These are phyloP conservation scores for Sphaerostilbella broomeana DNA, from an alignment of 2,329 filamentous ascomycete species.

Conservation along the genomic window DNA sequence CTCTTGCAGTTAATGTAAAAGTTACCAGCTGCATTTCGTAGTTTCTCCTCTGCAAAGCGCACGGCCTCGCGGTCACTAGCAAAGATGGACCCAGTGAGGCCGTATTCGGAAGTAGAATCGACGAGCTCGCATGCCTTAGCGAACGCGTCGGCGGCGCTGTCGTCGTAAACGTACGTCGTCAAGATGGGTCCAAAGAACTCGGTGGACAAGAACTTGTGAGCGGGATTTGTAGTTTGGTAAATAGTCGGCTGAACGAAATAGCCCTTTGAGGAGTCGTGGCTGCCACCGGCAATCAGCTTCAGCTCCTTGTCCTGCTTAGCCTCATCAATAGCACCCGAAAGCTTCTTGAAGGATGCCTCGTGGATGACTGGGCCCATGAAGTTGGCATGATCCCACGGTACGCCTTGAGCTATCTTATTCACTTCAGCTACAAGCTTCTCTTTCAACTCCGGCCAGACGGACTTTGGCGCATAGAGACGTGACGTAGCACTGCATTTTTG, in stretches of 20 bases:
- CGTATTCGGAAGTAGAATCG: slow-evolving; percentile 69
- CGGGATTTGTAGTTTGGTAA: slow-evolving; percentile 66
- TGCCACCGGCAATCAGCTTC: slow-evolving; percentile 67
- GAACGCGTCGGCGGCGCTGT: slow-evolving; percentile 53
- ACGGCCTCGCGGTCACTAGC: slow-evolving; percentile 61
- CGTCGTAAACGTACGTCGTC: slow-evolving; percentile 70
- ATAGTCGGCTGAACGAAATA: slow-evolving; percentile 82
- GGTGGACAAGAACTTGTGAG: slow-evolving; percentile 65
- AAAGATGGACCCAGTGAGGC: slow-evolving; percentile 70
- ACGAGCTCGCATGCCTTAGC: slow-evolving; percentile 54
- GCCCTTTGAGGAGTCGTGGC: slow-evolving; percentile 69
- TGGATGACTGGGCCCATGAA: slow-evolving; percentile 89
- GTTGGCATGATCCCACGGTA: slow-evolving; percentile 62
- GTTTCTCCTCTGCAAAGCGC: slow-evolving; percentile 60
- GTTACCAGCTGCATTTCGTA: slow-evolving; percentile 71
- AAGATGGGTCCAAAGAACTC: slow-evolving; percentile 82
- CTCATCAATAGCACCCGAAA: slow-evolving; percentile 67
- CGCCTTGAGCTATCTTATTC: slow-evolving; percentile 62
- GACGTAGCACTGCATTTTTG: slow-evolving; percentile 89
- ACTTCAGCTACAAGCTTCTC: slow-evolving; percentile 61
- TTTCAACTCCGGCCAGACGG: slow-evolving; percentile 66
- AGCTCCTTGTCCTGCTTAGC: slow-evolving; percentile 71
- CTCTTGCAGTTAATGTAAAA: slow-evolving; percentile 85
- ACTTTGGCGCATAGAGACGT: slow-evolving; percentile 69
- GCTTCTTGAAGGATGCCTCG: slow-evolving; percentile 71